A percentile compares a stretch with the other conserved stretches of the same genome.
Evolutionary conservation across 805 yeast genomes (phyloP).

Genomic region (baker's yeast (Saccharomyces cerevisiae)): DNA sequence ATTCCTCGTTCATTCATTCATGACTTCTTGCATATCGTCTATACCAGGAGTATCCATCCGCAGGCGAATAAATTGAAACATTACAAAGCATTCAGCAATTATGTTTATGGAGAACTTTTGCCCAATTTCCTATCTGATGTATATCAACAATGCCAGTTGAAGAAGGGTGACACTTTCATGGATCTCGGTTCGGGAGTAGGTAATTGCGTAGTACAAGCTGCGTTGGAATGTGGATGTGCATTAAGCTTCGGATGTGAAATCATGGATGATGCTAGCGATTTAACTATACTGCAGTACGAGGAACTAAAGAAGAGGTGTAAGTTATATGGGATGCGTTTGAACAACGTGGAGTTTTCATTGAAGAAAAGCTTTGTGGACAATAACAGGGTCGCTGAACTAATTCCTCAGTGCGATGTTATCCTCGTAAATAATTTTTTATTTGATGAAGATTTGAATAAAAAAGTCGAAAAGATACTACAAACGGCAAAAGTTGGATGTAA

Average conservation of each 20-base stretch:
- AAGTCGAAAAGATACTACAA: slow-evolving; percentile 56
- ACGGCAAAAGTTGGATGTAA: slow-evolving; percentile 66
- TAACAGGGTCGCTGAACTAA: slow-evolving; percentile 42
- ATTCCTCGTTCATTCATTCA: slow-evolving; percentile 44
- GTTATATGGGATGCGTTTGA: slow-evolving; percentile 56
- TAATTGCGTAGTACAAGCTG: slow-evolving; percentile 82
- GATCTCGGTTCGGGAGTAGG: slow-evolving; percentile 95
- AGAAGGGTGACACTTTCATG: slow-evolving; percentile 52
- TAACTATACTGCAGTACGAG: slow-evolving; percentile 51
- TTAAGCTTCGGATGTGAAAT: slow-evolving; percentile 81
- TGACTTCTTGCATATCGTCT: slow-evolving; percentile 63
- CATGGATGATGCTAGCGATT: slow-evolving; percentile 69
- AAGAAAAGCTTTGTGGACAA: slow-evolving; percentile 67
- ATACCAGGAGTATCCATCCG: slow-evolving; percentile 73
- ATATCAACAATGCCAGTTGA: slow-evolving; percentile 49
- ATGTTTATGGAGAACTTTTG: slow-evolving; percentile 83
- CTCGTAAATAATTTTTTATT: slow-evolving; percentile 79
- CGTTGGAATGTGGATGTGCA: slow-evolving; percentile 72
- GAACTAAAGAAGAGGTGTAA: slow-evolving; percentile 53
- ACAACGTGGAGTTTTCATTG: slow-evolving; percentile 49
- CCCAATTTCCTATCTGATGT: slow-evolving; percentile 69
- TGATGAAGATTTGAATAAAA: slow-evolving; percentile 61
- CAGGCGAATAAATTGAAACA: slow-evolving; percentile 51
- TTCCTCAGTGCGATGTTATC: slow-evolving; percentile 60
- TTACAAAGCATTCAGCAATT: slow-evolving; percentile 82